A percentile compares a stretch with the other conserved stretches of the same genome.
Conservation (phyloP, 768 basidiomycete genomes). For the Lactifluus piperatus region DNA sequence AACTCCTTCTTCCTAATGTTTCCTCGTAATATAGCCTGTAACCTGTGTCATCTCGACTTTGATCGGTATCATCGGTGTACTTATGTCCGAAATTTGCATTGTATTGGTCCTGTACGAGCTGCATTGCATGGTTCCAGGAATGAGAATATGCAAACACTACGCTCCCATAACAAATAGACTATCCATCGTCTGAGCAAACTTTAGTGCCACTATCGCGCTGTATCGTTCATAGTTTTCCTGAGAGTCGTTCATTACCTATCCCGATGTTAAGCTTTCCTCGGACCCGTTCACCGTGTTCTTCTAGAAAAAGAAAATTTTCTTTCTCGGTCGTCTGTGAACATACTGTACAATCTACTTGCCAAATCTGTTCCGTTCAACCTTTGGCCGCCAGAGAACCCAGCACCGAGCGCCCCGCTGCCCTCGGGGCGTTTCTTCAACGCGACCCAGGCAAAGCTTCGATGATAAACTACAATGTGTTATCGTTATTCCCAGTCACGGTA, state of each 20-base stretch:
- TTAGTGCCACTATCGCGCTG: background rate
- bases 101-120: too few relatives aligned
- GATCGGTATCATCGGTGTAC: background rate
- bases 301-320: background rate
- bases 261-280: constrained; percentile 4
- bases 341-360: background rate
- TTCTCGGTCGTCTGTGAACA: background rate
- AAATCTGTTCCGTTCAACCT: background rate
- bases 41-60: background rate
- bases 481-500: background rate
- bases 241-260: background rate
- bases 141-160: too few relatives aligned
- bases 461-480: background rate
- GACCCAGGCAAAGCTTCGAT: background rate
- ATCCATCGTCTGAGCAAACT: background rate
- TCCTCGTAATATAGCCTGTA: background rate
- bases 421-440: background rate
- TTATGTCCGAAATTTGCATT: background rate
- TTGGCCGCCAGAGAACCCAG: background rate
- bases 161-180: background rate
- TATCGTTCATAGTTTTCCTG: background rate
- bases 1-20: too few relatives aligned
- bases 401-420: background rate
- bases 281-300: background rate
- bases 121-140: too few relatives aligned